Conservation (phyloP, 306 rosid species). For the Senna tora region DNA sequence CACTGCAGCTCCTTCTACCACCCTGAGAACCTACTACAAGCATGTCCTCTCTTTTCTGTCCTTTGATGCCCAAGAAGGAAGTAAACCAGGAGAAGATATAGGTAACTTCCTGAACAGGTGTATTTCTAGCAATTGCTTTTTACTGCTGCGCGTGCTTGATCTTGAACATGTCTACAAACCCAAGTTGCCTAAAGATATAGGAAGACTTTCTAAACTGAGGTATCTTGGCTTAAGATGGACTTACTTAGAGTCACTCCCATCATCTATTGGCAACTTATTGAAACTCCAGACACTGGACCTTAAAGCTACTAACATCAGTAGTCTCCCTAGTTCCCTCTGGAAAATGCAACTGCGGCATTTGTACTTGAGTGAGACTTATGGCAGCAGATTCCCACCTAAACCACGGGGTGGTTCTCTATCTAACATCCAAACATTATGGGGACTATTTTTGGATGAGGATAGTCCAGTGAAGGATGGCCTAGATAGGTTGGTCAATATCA, state of each 20-base stretch:
- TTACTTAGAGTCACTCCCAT: conserved; percentile 41
- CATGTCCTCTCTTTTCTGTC: conserved; percentile 32
- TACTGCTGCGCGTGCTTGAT: conserved; percentile 44
- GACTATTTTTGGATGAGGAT: conserved; percentile 44
- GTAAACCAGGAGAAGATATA: conserved; percentile 42
- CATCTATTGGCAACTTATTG: conserved; percentile 35
- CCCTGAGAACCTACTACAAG: background rate
- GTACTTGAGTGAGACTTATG: conserved; percentile 35
- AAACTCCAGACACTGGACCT: conserved; percentile 51
- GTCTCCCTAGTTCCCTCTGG: conserved; percentile 47
- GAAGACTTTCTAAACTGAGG: conserved; percentile 35
- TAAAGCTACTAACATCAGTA: conserved; percentile 42
- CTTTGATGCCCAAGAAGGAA: conserved; percentile 45
- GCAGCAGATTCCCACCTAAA: conserved; percentile 29
- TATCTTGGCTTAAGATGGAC: conserved; percentile 57
- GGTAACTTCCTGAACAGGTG: conserved; percentile 24
- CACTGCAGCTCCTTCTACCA: background rate
- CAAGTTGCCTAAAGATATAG: conserved; percentile 38
- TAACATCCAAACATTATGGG: conserved; percentile 47
- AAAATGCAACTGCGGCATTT: conserved; percentile 45
- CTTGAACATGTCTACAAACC: conserved; percentile 51
- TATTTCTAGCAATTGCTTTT: conserved; percentile 25
- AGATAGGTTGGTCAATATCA: conserved; percentile 35
- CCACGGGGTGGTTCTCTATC: conserved; percentile 2
- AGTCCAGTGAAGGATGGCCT: conserved; percentile 33